phyloP scores from a whole-genome alignment of 139 green algal species.

The Micractinium conductrix region DNA sequence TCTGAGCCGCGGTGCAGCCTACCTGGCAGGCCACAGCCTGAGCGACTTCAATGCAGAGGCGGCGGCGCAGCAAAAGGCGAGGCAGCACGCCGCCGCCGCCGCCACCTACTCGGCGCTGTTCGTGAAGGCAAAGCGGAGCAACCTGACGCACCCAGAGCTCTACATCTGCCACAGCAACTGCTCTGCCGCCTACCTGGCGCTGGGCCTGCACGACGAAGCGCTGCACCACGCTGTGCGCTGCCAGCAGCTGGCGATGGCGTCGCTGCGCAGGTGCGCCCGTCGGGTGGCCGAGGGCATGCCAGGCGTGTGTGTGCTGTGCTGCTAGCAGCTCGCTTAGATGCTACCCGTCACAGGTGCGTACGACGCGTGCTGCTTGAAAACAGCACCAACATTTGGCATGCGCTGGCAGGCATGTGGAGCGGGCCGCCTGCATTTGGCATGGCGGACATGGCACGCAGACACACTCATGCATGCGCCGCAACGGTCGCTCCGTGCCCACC shows the following conservation, averaged over 20 bases:
- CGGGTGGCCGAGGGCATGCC: too few relatives aligned
- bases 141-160: conserved; percentile 69
- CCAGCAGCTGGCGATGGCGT: conserved; percentile 42
- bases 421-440: too few relatives aligned
- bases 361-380: neutral
- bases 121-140: conserved; percentile 33
- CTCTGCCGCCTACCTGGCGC: conserved; percentile 58
- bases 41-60: conserved; percentile 40
- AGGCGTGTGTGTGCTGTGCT: too few relatives aligned
- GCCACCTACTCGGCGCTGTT: conserved; percentile 63
- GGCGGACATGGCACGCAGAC: too few relatives aligned
- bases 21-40: conserved; percentile 9
- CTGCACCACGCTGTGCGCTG: conserved; percentile 46
- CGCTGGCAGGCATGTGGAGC: too few relatives aligned
- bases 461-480: too few relatives aligned
- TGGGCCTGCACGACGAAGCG: conserved; percentile 51
- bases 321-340: too few relatives aligned
- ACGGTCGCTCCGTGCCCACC: neutral
- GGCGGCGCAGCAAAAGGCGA: conserved; percentile 18
- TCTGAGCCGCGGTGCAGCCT: neutral
- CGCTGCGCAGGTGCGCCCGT: conserved; percentile 42
- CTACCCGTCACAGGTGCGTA: neutral
- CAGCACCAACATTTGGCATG: too few relatives aligned
- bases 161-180: conserved; percentile 69
- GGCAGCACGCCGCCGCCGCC: conserved; percentile 40